phyloP scores from a whole-genome alignment of 176 grass and related monocot genomes.

The Avena sativa region DNA sequence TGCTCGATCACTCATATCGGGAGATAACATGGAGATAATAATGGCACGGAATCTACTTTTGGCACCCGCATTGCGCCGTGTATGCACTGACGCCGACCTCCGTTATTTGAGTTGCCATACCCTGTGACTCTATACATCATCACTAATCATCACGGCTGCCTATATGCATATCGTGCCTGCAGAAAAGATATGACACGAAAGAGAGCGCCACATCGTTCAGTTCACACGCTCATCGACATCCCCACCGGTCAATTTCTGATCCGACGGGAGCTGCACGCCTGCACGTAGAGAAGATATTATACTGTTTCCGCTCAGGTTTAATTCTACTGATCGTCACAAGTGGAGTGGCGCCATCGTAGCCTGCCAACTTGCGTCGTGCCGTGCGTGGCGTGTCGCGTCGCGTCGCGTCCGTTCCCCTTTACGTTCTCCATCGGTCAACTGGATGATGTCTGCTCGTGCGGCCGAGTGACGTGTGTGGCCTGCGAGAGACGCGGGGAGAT shows the following conservation, averaged over 20 bases:
- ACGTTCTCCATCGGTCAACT: not conserved
- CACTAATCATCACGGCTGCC: not conserved
- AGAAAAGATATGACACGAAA: not conserved
- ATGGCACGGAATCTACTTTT: not conserved
- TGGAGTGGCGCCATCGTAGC: conserved; percentile 25
- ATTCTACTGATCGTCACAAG: not conserved
- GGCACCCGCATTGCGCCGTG: not conserved
- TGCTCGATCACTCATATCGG: not conserved
- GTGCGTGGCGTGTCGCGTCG: not conserved
- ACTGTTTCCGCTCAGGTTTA: not conserved
- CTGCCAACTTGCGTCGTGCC: not conserved
- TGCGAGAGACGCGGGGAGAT: not conserved
- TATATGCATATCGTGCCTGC: not conserved
- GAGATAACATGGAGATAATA: not conserved
- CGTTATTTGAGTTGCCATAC: not conserved
- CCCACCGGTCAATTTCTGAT: not conserved
- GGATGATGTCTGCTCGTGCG: not conserved
- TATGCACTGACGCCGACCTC: not conserved
- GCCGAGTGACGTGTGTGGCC: not conserved
- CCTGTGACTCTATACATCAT: not conserved
- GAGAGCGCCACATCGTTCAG: not conserved
- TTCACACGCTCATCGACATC: not conserved
- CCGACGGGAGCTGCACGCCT: not conserved
- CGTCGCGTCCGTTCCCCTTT: not conserved
- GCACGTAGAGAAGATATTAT: not conserved